Evolutionary conservation across 257 asterid genomes (phyloP), one percentile per base, ranked within the genome.

Genomic region (Nicotiana knightiana): DNA sequence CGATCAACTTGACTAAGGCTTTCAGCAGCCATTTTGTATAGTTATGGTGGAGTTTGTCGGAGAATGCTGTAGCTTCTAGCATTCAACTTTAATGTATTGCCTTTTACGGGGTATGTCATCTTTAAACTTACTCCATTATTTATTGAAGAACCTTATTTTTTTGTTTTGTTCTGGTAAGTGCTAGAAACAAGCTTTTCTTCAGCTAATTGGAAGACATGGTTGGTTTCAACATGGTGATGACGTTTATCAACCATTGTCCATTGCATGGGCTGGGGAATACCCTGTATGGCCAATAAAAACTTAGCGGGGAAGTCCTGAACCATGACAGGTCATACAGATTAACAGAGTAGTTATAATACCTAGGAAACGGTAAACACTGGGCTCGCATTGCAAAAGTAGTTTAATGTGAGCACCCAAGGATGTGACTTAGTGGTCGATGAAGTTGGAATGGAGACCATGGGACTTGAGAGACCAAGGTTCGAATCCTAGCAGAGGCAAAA

Each of bases 161-260:
- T 35, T 46, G 24, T 70, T 46, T 33, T n/a, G 15, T 70, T 24
- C 21, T 21, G 61, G 48, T 57, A 71, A 71, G 39, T 71, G 37
- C 39, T 71, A 71, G 59, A 71, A 71, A 71, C 61, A 46, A 46
- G 78, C 24, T 71, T 46, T 67, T 71, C 51, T 71, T 71, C 48
- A 33, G 61, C 37, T 46, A 46, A 24, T 39, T 37, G 57, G 77
- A 39, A n/a, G 77, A 39, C 43, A 70, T 70, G n/a, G 77, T 10
- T 68, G 55, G 53, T 68, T 37, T 37, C 77, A 37, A 46, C 21
- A 10, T 46, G 24, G 61, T 24, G 48, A 28, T 24, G 59, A 46
- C 48, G 37, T 53, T 53, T 53, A 53, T 13, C 58, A 3, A 53
- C 58, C 18, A 13, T 53, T 13, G 58, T 53, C 6, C 2, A 15